Evolutionary conservation across 2,329 filamentous ascomycete genomes (phyloP).

Genomic region (Fusarium anthophilum): DNA sequence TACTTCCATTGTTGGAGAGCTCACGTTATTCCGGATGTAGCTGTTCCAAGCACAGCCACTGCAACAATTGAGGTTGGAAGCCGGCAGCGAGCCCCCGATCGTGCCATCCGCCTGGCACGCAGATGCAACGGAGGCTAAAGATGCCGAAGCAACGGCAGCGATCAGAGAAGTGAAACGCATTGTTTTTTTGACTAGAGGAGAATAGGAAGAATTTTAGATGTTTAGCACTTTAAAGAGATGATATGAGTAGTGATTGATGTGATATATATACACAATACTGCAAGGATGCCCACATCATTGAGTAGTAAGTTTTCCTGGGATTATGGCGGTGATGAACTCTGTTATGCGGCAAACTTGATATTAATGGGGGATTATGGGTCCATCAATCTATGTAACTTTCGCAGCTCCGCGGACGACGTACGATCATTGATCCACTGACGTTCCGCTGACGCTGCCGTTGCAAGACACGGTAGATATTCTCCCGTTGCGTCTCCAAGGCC

Average conservation of each 20-base stretch:
- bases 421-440: no score
- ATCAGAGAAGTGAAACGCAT: not conserved
- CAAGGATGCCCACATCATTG: not conserved
- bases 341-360: not conserved
- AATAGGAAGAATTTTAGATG: not conserved
- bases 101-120: not conserved
- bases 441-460: not conserved
- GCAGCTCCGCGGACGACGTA: not conserved
- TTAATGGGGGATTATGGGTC: not conserved
- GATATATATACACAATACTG: not conserved
- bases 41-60: not conserved
- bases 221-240: no score
- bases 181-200: accelerated
- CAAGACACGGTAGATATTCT: not conserved
- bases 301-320: accelerated
- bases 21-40: not conserved
- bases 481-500: accelerated
- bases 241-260: no score
- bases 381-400: not conserved
- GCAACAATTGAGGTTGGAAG: not conserved
- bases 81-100: not conserved
- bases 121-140: not conserved
- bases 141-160: not conserved
- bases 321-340: not conserved
- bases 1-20: accelerated